A percentile compares a stretch with the other conserved stretches of the same genome.
phyloP scores from a whole-genome alignment of 345 rosid genomes.

The Brassica carinata region DNA sequence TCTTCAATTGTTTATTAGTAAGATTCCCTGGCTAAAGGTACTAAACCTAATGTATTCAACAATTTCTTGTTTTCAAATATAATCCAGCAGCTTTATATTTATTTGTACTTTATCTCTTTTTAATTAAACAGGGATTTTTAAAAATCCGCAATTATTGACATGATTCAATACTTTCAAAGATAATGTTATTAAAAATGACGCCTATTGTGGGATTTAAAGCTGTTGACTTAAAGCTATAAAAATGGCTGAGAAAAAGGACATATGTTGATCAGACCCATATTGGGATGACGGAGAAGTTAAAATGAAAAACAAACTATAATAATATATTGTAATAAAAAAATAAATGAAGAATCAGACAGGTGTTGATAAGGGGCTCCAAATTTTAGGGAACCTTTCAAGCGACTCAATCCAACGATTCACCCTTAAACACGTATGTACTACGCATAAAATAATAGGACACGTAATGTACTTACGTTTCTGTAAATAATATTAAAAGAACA shows the following conservation, averaged over 20 bases:
- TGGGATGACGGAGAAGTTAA: conserved; percentile 30
- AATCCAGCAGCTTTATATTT: conserved; percentile 18
- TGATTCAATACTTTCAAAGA: background rate
- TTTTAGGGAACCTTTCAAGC: conserved; percentile 40
- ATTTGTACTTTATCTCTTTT: conserved; percentile 9
- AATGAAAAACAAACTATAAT: background rate
- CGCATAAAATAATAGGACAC: conserved; percentile 29
- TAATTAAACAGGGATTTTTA: background rate
- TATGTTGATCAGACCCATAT: conserved; percentile 28
- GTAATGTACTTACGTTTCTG: conserved; percentile 22
- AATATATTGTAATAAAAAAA: background rate
- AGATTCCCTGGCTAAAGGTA: background rate
- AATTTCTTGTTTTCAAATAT: conserved; percentile 3
- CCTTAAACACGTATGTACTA: conserved; percentile 27
- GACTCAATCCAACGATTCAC: conserved; percentile 34
- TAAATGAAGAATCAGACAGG: conserved; percentile 31
- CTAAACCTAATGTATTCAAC: background rate
- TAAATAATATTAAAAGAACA: background rate
- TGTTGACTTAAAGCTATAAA: conserved; percentile 41
- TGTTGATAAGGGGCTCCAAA: conserved; percentile 38
- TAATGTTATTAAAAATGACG: conserved; percentile 10
- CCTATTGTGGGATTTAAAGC: conserved; percentile 32
- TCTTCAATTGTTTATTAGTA: background rate
- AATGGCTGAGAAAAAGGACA: conserved; percentile 34
- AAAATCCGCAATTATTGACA: conserved; percentile 33